Percentiles rank a stretch among this genome's conserved stretches.
Conservation (phyloP, 2,329 filamentous ascomycete species). For the Cercospora beticola region DNA sequence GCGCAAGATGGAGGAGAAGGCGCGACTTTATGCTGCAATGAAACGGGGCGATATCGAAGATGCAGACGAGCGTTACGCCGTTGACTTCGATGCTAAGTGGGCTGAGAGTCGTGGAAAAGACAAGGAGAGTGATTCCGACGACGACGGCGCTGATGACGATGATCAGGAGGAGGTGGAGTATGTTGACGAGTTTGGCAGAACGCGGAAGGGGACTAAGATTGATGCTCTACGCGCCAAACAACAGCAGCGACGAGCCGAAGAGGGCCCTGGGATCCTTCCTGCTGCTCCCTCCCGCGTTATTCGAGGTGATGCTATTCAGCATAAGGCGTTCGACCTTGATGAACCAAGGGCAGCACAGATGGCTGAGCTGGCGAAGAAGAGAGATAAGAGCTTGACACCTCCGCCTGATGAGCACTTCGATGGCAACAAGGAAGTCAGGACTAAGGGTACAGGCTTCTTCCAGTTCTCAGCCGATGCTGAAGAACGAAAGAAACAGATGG, state of each 20-base stretch:
- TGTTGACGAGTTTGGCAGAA: conserved; percentile 88
- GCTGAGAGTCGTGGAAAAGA: conserved; percentile 57
- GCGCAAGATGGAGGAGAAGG: conserved; percentile 86
- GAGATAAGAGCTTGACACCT: conserved; percentile 77
- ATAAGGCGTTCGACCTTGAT: conserved; percentile 76
- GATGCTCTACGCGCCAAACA: conserved; percentile 64
- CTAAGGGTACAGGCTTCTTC: conserved; percentile 88
- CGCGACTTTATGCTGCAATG: conserved; percentile 81
- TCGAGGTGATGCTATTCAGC: conserved; percentile 81
- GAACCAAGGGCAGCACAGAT: conserved; percentile 65
- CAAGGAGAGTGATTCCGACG: conserved; percentile 49
- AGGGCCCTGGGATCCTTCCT: conserved; percentile 68
- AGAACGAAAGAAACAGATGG: conserved; percentile 70
- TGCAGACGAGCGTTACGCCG: conserved; percentile 63
- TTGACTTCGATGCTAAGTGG: conserved; percentile 98
- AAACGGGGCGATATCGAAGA: conserved; percentile 77
- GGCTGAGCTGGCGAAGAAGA: conserved; percentile 72
- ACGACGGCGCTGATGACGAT: conserved; percentile 40
- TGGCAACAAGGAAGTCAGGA: conserved; percentile 76
- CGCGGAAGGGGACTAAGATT: conserved; percentile 67
- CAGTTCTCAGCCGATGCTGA: conserved; percentile 78
- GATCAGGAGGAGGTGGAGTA: conserved; percentile 72
- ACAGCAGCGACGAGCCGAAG: conserved; percentile 58
- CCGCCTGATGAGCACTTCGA: conserved; percentile 83
- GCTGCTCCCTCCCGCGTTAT: conserved; percentile 70